Conservation (phyloP, 257 asterid species). For the Solanum etuberosum region DNA sequence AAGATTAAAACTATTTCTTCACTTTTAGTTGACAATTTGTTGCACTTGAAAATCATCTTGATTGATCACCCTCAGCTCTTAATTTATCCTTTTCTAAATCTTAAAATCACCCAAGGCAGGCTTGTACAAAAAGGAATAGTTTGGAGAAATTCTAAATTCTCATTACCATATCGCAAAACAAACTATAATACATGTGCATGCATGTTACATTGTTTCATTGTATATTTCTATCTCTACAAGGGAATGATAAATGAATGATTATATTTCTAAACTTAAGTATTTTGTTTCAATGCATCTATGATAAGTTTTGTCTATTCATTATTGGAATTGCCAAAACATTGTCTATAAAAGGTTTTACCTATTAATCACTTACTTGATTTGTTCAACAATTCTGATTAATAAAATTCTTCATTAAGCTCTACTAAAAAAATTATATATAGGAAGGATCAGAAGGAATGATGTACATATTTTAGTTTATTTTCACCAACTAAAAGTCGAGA, state of each 20-base stretch:
- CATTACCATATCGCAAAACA: background rate
- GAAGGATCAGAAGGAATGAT: background rate
- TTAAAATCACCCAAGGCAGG: background rate
- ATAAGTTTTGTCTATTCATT: background rate
- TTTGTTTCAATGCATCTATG: background rate
- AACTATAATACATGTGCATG: background rate
- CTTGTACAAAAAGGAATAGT: background rate
- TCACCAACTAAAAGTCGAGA: background rate
- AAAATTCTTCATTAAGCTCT: background rate
- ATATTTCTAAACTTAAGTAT: background rate
- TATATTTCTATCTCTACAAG: background rate
- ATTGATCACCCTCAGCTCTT: background rate
- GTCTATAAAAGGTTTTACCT: background rate
- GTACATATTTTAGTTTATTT: background rate
- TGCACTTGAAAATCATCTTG: background rate
- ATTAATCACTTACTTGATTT: background rate
- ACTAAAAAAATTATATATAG: background rate
- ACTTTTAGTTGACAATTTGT: background rate
- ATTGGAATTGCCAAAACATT: background rate
- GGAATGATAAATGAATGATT: background rate
- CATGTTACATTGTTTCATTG: background rate
- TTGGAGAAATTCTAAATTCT: background rate
- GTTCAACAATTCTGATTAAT: background rate
- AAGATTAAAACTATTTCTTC: background rate
- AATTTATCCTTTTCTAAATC: background rate